Evolutionary conservation across 257 asterid genomes (phyloP).

Genomic region (Lycium ferocissimum): DNA sequence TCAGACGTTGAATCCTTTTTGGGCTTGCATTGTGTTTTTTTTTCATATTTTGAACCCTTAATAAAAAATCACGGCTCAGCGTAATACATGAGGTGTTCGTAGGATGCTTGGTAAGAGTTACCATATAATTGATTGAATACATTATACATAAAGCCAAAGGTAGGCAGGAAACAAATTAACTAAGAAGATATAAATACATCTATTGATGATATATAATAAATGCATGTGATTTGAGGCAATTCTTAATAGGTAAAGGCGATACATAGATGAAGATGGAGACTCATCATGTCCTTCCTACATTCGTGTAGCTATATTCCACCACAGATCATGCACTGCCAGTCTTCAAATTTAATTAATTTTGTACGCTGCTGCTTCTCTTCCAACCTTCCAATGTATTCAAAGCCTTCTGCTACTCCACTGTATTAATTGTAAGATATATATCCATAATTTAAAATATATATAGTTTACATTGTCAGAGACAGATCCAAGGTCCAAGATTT

Average conservation of each 20-base stretch:
- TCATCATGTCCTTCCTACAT: slow-evolving; percentile 25
- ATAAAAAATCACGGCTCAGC: no score
- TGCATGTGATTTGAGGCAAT: slow-evolving; percentile 15
- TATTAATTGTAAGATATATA: neutral
- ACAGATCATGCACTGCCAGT: neutral
- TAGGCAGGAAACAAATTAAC: neutral
- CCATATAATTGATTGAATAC: neutral
- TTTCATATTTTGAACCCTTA: no score
- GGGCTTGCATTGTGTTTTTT: no score
- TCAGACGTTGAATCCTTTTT: no score
- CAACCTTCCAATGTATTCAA: slow-evolving; percentile 1
- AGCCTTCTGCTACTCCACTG: neutral
- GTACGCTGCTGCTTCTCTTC: neutral
- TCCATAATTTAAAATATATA: neutral
- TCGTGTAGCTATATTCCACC: slow-evolving; percentile 21
- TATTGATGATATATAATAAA: slow-evolving; percentile 10
- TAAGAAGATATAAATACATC: neutral
- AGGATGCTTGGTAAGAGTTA: neutral
- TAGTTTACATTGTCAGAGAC: no score
- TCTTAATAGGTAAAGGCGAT: neutral
- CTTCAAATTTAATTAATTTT: slow-evolving; percentile 1
- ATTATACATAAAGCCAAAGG: neutral
- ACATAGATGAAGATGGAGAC: slow-evolving; percentile 12
- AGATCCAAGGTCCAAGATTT: no score
- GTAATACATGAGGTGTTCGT: no score